Evolutionary conservation across 306 rosid species (phyloP).

Genomic region (Corylus avellana): DNA sequence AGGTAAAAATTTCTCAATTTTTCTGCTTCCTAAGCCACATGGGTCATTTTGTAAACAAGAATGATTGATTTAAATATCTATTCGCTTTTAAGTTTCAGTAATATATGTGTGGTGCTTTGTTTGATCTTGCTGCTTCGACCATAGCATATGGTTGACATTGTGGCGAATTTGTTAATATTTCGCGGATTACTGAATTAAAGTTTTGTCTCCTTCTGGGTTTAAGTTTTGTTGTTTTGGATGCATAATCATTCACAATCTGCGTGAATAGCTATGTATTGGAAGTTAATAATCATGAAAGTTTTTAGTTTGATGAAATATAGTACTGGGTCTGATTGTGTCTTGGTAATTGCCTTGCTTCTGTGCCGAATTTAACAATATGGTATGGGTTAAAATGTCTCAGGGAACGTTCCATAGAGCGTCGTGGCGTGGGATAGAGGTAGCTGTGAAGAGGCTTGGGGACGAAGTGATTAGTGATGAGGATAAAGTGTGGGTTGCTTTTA

Average conservation of each 20-base stretch:
- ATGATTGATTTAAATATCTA: no score
- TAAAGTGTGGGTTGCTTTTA: slow-evolving; percentile 71
- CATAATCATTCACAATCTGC: background rate
- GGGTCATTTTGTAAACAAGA: background rate
- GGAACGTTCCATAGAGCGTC: slow-evolving; percentile 83
- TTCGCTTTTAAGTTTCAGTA: no score
- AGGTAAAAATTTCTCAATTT: slow-evolving; percentile 41
- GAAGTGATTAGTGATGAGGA: slow-evolving; percentile 65
- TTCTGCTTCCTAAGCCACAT: background rate
- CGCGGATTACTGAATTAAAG: background rate
- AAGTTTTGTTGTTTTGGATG: background rate
- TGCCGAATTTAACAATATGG: background rate
- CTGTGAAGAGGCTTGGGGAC: slow-evolving; percentile 80
- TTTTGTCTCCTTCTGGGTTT: background rate
- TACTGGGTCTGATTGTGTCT: background rate
- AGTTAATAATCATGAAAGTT: background rate
- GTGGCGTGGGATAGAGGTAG: slow-evolving; percentile 96
- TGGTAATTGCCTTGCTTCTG: background rate
- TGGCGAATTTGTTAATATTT: background rate
- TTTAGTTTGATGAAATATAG: background rate
- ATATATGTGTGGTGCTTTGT: no score
- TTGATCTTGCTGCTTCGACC: background rate
- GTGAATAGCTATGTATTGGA: background rate
- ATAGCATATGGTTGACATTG: background rate
- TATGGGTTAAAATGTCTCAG: slow-evolving; percentile 30